Conservation (phyloP, 1,284 basidiomycete species). For the Ceratobasidium sp. region DNA sequence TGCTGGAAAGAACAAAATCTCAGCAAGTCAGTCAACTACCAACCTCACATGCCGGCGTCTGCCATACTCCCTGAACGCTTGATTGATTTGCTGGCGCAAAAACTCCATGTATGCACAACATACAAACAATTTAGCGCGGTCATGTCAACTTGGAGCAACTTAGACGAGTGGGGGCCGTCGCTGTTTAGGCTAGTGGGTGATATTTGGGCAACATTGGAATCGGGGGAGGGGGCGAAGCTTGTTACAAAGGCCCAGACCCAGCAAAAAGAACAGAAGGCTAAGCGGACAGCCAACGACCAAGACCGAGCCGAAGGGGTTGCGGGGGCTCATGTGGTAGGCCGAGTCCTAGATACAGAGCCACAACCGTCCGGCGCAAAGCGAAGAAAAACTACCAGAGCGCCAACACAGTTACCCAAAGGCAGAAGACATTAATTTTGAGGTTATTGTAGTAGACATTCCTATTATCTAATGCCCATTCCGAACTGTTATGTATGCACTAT, state of each 20-base stretch:
- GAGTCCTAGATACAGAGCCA: no score
- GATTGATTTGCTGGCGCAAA: background rate
- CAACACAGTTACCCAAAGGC: no score
- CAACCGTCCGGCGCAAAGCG: no score
- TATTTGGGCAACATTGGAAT: background rate
- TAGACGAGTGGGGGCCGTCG: constrained; percentile 6
- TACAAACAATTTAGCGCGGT: background rate
- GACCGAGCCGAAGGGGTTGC: no score
- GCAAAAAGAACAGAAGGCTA: background rate
- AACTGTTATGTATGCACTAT: background rate
- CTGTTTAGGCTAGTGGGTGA: background rate
- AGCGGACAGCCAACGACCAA: no score
- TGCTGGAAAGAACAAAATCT: background rate
- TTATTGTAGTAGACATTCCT: no score
- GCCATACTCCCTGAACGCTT: background rate
- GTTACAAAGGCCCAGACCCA: background rate
- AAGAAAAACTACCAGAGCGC: no score
- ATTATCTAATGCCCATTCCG: no score
- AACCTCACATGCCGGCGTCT: background rate
- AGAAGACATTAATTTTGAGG: no score
- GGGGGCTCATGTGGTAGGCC: no score
- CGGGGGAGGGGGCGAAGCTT: background rate
- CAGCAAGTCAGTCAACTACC: background rate
- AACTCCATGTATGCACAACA: constrained; percentile 3
- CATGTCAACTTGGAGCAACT: background rate